These are phyloP conservation scores for Cercospora zeae-maydis DNA, from an alignment of 2,329 filamentous ascomycete species.

Conservation along the genomic window DNA sequence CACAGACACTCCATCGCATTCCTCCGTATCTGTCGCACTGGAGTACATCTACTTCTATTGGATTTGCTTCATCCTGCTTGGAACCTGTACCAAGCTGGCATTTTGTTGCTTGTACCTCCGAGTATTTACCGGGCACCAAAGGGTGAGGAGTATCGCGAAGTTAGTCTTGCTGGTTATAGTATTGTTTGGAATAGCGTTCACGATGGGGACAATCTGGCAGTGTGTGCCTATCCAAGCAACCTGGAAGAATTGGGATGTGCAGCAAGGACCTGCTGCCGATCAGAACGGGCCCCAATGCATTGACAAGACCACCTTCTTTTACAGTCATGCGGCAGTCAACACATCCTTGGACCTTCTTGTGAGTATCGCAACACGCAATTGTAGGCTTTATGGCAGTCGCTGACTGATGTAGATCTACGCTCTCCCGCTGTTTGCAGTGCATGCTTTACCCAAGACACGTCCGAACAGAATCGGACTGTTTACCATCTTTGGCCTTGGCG, in stretches of 20 bases:
- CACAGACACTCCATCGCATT: conserved; percentile 8
- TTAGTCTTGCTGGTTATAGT: conserved; percentile 15
- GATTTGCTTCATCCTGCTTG: conserved; percentile 30
- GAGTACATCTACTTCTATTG: conserved; percentile 31
- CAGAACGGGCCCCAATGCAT: conserved; percentile 18
- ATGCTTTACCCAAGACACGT: conserved; percentile 25
- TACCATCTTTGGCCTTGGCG: conserved; percentile 27
- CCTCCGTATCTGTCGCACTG: conserved; percentile 16
- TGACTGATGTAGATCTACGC: conserved; percentile 25
- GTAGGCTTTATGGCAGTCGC: not conserved
- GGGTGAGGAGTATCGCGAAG: conserved; percentile 11
- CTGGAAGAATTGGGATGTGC: conserved; percentile 22
- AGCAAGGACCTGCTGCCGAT: not conserved
- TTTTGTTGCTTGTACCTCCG: conserved; percentile 30
- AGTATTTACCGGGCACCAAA: conserved; percentile 22
- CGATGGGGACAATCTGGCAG: conserved; percentile 27
- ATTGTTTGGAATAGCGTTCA: conserved; percentile 25
- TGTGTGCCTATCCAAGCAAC: conserved; percentile 25
- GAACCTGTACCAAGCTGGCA: conserved; percentile 29
- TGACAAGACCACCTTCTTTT: conserved; percentile 28
- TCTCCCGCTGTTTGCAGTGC: conserved; percentile 31
- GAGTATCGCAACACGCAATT: conserved; percentile 5
- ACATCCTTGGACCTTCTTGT: conserved; percentile 30
- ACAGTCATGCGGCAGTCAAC: conserved; percentile 31
- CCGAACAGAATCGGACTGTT: conserved; percentile 25